Percentiles rank a stretch among this genome's conserved stretches.
Evolutionary conservation across 2,329 filamentous ascomycete genomes (phyloP).

Genomic region (Cladophialophora yegresii): DNA sequence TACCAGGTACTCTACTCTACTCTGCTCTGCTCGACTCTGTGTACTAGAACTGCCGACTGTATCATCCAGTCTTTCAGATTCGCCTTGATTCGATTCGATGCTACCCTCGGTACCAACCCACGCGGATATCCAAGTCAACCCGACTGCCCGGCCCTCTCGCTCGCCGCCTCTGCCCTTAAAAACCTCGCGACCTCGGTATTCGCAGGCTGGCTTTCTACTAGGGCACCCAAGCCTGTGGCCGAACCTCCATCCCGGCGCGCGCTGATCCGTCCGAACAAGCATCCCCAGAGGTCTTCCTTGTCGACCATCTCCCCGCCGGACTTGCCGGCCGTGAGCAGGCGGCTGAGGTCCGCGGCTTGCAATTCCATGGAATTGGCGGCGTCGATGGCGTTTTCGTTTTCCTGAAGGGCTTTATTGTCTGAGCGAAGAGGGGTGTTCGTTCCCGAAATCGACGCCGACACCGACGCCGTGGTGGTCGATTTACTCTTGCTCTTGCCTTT

Average conservation of each 20-base stretch:
- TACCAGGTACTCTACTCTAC: too few species aligned
- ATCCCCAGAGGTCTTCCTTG: constrained; percentile 81
- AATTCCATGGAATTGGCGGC: constrained; percentile 82
- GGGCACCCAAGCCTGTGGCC: constrained; percentile 18
- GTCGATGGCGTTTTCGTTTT: constrained; percentile 69
- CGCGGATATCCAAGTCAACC: not conserved
- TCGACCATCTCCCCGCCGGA: constrained; percentile 77
- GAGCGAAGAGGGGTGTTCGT: constrained; percentile 17
- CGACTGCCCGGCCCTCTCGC: constrained; percentile 37
- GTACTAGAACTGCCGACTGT: too few species aligned
- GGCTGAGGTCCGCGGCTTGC: constrained; percentile 69
- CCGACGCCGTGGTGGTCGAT: constrained; percentile 39
- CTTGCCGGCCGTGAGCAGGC: constrained; percentile 69
- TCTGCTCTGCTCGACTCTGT: too few species aligned
- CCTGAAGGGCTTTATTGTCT: constrained; percentile 46
- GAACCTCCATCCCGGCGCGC: constrained; percentile 33
- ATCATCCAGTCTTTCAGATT: too few species aligned
- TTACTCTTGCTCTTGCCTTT: constrained; percentile 37
- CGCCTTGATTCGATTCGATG: not conserved
- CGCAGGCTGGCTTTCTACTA: constrained; percentile 40
- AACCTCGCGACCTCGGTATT: constrained; percentile 51
- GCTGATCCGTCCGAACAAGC: constrained; percentile 67
- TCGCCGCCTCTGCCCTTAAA: constrained; percentile 59
- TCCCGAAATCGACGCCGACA: constrained; percentile 37
- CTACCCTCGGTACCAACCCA: not conserved